Percentiles rank a stretch among this genome's conserved stretches.
phyloP scores from a whole-genome alignment of 352 stramenopile genomes.

The Pythium vanterpoolii region DNA sequence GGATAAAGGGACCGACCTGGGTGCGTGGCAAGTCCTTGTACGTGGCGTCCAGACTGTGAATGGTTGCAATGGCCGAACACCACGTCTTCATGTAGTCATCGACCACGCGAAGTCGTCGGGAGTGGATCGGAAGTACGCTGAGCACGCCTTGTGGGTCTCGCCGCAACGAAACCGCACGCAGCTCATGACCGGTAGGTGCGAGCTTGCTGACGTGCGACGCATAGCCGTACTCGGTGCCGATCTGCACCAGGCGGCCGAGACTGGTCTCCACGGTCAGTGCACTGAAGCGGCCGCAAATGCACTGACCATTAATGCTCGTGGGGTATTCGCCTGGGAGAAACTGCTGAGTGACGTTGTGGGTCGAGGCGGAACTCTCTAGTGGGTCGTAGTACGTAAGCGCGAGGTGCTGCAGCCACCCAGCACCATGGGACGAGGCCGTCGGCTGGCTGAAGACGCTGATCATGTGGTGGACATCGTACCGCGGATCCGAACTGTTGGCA shows the following conservation, averaged over 20 bases:
- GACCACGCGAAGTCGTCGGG: neutral
- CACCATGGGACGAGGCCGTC: neutral
- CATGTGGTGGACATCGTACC: neutral
- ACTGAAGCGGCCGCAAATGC: neutral
- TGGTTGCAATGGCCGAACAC: neutral
- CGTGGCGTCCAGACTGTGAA: neutral
- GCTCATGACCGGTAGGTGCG: neutral
- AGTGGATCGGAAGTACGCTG: neutral
- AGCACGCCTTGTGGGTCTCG: neutral
- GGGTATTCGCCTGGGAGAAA: neutral
- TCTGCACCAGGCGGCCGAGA: neutral
- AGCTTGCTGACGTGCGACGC: neutral
- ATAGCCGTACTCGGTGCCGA: neutral
- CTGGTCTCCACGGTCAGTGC: neutral
- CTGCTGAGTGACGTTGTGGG: neutral
- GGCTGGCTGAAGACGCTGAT: neutral
- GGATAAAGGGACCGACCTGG: too few relatives aligned
- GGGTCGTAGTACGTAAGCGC: neutral
- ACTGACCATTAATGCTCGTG: neutral
- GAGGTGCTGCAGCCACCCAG: neutral
- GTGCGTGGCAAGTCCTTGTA: too few relatives aligned
- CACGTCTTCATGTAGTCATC: neutral
- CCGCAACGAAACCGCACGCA: neutral
- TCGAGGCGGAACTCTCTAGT: neutral
- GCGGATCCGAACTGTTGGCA: neutral